phyloP scores from a whole-genome alignment of 2,329 filamentous ascomycete genomes.

The Aotearoamyces nothofagi region DNA sequence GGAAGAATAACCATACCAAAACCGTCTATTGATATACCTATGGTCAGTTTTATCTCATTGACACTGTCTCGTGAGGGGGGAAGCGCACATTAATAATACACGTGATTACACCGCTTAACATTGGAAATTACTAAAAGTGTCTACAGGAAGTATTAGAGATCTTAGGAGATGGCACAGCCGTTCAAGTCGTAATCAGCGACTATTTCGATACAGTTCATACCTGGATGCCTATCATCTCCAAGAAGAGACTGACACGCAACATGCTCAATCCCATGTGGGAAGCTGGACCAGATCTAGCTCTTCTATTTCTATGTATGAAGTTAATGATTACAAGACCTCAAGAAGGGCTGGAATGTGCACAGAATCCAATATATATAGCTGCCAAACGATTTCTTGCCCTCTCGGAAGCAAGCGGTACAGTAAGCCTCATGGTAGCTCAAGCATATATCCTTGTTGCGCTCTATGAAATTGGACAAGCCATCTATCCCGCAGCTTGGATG shows the following conservation, averaged over 20 bases:
- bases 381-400: slow-evolving; percentile 26
- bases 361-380: slow-evolving; percentile 25
- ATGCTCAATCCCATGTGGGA: slow-evolving; percentile 26
- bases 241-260: slow-evolving; percentile 25
- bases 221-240: slow-evolving; percentile 32
- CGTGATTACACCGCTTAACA: too few species aligned
- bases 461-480: slow-evolving; percentile 31
- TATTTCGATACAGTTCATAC: slow-evolving; percentile 30
- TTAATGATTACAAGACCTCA: slow-evolving; percentile 23
- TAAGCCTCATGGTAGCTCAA: slow-evolving; percentile 28
- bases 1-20: slow-evolving; percentile 22
- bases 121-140: too few species aligned
- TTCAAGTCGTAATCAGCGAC: slow-evolving; percentile 22
- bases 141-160: slow-evolving; percentile 23
- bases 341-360: slow-evolving; percentile 20
- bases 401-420: slow-evolving; percentile 26
- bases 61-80: too few species aligned
- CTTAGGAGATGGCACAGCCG: slow-evolving; percentile 22
- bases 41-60: too few species aligned
- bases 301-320: slow-evolving; percentile 33
- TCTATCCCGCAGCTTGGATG: slow-evolving; percentile 35
- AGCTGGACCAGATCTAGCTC: slow-evolving; percentile 28
- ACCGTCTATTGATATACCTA: slow-evolving; percentile 23
- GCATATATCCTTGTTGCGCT: slow-evolving; percentile 28
- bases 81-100: too few species aligned